Conservation (phyloP, 345 rosid species). For the Acer campestre region DNA sequence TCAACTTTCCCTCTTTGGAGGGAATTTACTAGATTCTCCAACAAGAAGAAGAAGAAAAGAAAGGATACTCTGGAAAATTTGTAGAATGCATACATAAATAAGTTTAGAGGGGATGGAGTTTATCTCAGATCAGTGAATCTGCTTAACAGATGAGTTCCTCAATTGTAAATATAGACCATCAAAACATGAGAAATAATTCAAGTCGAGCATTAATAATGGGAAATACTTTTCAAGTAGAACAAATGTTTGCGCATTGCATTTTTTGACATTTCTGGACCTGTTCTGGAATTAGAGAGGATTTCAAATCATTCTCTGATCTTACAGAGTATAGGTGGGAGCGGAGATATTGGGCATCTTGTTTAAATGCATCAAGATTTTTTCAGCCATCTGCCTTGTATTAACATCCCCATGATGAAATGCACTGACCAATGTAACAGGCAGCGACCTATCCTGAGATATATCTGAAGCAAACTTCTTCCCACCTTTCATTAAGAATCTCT, state of each 20-base stretch:
- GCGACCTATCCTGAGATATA: conserved; percentile 70
- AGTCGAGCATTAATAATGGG: neutral
- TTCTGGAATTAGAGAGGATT: neutral
- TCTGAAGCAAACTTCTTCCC: conserved; percentile 52
- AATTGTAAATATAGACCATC: neutral
- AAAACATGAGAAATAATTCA: neutral
- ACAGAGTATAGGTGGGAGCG: conserved; percentile 39
- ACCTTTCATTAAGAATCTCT: conserved; percentile 71
- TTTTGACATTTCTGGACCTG: neutral
- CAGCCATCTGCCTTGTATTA: conserved; percentile 79
- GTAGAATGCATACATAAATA: neutral
- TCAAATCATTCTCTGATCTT: conserved; percentile 8
- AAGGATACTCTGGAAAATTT: neutral
- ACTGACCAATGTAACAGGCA: conserved; percentile 65
- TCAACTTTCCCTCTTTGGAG: too few species aligned
- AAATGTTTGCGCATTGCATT: neutral
- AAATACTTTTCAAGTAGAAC: neutral
- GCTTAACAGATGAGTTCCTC: neutral
- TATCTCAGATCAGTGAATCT: neutral
- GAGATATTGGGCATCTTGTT: conserved; percentile 69
- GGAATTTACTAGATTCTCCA: too few species aligned
- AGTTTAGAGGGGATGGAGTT: neutral
- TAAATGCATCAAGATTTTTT: conserved; percentile 70
- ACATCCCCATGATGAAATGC: conserved; percentile 82
- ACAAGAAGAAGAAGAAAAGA: neutral